Evolutionary conservation across 371 early-diverging fungal species (phyloP).

Genomic region (Blakeslea trispora): DNA sequence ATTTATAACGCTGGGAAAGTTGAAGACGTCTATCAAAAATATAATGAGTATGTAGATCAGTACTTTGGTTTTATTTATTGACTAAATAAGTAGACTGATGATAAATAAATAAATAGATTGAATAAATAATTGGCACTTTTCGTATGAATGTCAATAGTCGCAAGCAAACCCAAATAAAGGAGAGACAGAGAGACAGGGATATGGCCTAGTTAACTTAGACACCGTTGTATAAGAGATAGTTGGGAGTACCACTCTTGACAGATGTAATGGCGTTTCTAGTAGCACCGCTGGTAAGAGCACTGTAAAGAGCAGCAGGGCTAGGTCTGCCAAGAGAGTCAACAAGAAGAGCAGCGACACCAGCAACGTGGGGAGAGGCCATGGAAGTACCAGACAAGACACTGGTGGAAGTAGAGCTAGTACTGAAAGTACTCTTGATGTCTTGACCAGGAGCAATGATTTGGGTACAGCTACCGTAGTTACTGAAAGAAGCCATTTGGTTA

Average conservation of each 20-base stretch:
- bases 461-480: slow-evolving; percentile 90
- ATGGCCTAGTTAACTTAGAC: too few relatives aligned
- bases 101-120: too few relatives aligned
- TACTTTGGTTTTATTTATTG: too few relatives aligned
- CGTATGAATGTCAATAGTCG: too few relatives aligned
- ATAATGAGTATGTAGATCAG: too few relatives aligned
- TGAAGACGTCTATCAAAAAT: too few relatives aligned
- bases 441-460: slow-evolving; percentile 92
- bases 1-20: too few relatives aligned
- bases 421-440: slow-evolving; percentile 89
- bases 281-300: slow-evolving; percentile 15
- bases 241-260: slow-evolving; percentile 1
- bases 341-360: slow-evolving; percentile 68
- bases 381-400: slow-evolving; percentile 67
- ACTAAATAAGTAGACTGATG: too few relatives aligned
- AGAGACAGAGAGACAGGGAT: too few relatives aligned
- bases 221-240: slow-evolving; percentile 9
- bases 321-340: slow-evolving; percentile 35
- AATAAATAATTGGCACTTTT: too few relatives aligned
- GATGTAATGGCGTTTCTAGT: slow-evolving; percentile 8
- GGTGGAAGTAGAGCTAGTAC: slow-evolving; percentile 67
- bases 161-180: too few relatives aligned
- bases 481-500: slow-evolving; percentile 90
- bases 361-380: slow-evolving; percentile 72
- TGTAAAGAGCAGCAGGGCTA: slow-evolving; percentile 27